These are phyloP conservation scores for Colletotrichum spinosum DNA, from an alignment of 2,329 filamentous ascomycete species.

Conservation along the genomic window DNA sequence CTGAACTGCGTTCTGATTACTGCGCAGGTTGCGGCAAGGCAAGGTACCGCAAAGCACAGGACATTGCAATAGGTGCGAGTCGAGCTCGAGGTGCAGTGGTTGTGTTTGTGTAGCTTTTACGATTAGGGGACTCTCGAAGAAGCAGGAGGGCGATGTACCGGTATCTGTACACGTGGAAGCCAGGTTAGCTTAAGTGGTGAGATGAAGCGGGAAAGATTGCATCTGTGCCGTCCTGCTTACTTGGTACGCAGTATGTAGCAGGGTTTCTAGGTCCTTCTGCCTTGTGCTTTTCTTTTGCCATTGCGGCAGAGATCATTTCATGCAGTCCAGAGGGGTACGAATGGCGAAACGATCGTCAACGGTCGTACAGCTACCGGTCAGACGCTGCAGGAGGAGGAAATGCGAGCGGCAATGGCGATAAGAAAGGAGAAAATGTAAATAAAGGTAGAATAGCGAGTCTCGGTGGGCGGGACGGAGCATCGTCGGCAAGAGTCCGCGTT, in stretches of 20 bases:
- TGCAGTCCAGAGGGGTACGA: neutral
- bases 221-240: neutral
- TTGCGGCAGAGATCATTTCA: slow-evolving; percentile 16
- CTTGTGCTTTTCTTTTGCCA: slow-evolving; percentile 14
- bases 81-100: neutral
- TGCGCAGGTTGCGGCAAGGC: neutral
- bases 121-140: slow-evolving; percentile 12
- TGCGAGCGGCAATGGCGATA: neutral
- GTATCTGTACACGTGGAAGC: slow-evolving; percentile 25
- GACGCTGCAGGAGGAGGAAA: neutral
- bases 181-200: slow-evolving; percentile 8
- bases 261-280: too few species aligned
- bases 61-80: too few species aligned
- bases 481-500: slow-evolving; percentile 26
- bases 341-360: slow-evolving; percentile 3
- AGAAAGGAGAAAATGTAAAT: slow-evolving; percentile 1
- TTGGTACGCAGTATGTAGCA: too few species aligned
- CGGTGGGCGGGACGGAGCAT: slow-evolving; percentile 5
- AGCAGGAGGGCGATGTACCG: slow-evolving; percentile 10
- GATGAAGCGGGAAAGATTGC: neutral
- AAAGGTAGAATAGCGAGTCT: neutral
- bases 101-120: neutral
- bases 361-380: neutral
- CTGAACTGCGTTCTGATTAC: too few species aligned
- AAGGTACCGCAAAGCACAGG: neutral